Evolutionary conservation across 2,329 filamentous ascomycete genomes (phyloP), one percentile per base, ranked within the genome.

Genomic region (Aspergillus proliferans): DNA sequence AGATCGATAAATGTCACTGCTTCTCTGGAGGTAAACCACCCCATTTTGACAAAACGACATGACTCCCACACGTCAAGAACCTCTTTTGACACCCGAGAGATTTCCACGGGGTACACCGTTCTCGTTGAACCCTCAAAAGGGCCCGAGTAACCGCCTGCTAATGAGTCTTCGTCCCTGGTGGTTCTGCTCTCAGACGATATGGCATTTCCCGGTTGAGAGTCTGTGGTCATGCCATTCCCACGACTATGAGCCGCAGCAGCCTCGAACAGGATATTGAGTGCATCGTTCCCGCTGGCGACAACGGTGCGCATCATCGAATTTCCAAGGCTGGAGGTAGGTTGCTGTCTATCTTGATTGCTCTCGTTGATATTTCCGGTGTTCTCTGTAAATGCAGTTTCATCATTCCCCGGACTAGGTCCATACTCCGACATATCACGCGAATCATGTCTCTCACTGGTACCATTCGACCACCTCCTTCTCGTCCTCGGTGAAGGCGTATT

Each of bases 11-110:
- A 77, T 1, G 72, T 76, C 1, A 80, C 70, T 8, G 76, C 77
- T 56, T 81, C 78, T 47, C 74, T 69, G 3, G 78, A 76, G 0
- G 76, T 75, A 47, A 81, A 75, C 76, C 76, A 80, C 0, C 77
- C 77, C 75, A 78, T 78, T 49, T 73, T 74, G 15, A 79, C 76
- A 55, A 79, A 80, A 0, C 76, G 71, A 55, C 74, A 77, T 3
- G 69, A 62, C 14, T 74, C 73, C 76, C 76, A 78, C 15, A 73
- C 58, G 45, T 68, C 65, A 30, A 77, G 62, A 8, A 71, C 71
- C 3, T 71, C 66, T 8, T 58, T 58, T 1, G 61, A 53, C 9
- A 54, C 60, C 26, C 63, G 42, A 1, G 65, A 67, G 9, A 70
- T 46, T 10, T 60, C 52, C 7, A 63, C 58, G 2, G 63, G 63